Evolutionary conservation across 2,329 filamentous ascomycete genomes (phyloP), one percentile per base, ranked within the genome.

Genomic region (Rhinocladiella similis): DNA sequence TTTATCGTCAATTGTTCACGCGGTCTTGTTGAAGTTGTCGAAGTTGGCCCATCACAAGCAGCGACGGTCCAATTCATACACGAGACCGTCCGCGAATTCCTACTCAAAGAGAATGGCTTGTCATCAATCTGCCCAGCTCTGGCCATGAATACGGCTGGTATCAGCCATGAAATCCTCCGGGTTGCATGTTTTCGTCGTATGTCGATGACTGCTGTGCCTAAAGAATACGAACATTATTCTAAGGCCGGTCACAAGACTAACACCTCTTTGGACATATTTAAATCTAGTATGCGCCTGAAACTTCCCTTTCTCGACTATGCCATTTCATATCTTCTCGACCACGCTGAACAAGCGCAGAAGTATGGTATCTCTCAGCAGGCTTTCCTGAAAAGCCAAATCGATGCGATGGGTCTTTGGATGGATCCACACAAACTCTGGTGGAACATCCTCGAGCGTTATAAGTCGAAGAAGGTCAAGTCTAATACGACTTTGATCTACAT

Each of bases 1-100:
- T 76, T 69, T 18, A 67, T 82, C 0, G 63, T 75, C 0, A 68
- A 67, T 29, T 74, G 67, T 0, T 83, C 81, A 0, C 83, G 82
- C 60, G 80, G 81, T 0, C 68, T 83, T 9, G 75, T 73, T 0
- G 61, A 59, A 45, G 29, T 53, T 7, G 59, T 59, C 5, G 50
- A 33, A 48, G 62, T 66, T 0, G 60, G 67, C 9, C 1, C 25
- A 0, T 33, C 29, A 12, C 29, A 33, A 33, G 10, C 29, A 7
- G 59, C 64, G 0, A 73, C 59, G 0, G 75, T 82, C 0, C 80
- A 83, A 54, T 83, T 72, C 46, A 74, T 73, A 49, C 70, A 74
- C 51, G 72, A 73, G 54, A 69, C 70, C 13, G 65, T 77, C 61
- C 63, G 69, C 54, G 73, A 77, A 33, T 76, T 73, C 52, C 63